Base-by-base conservation (phyloP, 306 rosid species). In the Hippophae gyantsensis region DNA sequence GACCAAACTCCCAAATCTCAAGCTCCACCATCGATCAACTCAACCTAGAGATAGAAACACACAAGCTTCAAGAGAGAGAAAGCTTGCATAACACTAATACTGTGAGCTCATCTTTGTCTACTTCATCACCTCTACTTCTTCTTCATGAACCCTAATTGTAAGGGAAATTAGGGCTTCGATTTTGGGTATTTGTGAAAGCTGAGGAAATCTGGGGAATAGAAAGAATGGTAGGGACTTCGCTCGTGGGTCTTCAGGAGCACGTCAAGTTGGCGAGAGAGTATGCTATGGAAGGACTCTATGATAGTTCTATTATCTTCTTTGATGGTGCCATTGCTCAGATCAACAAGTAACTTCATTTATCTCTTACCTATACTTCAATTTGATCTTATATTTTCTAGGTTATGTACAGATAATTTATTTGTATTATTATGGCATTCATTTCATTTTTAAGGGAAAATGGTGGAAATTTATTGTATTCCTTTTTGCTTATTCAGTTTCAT, bases 311-410 rank as follows among this genome's bases (percentile, higher is more conserved):
- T 23, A 93, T 93, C 87, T 88, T 93, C 81, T 93, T 93, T 65
- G 97, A 93, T 11, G 99, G 99, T 3, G 97, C 94, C 52, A 60
- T 93, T 67, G 88, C 99, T n/a, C 99, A 93, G 86, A 86, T 93
- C 84, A 93, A 93, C 85, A 93, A 84, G 99, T 92, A 78, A 32
- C 38, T 32, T 32, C 38, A 56, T 2, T 32, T 32, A 32, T 32
- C 46, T 56, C 38, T 58, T 51, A 14, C 10, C n/a, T 45, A 53
- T 6, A 32, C 47, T 43, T n/a, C 1, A 14, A 8, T 7, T 27
- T 9, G 13, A 2, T 48, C 12, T 13, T 13, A 51, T 52, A 32
- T 32, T 32, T 60, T 68, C 60, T 52, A 52, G 64, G 61, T 55
- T 65, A 52, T 63, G 46, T 7, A 7, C 51, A 1, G 38, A 2